Base-by-base conservation (phyloP, 2,329 filamentous ascomycete genomes). In the Botryotinia globosa region DNA sequence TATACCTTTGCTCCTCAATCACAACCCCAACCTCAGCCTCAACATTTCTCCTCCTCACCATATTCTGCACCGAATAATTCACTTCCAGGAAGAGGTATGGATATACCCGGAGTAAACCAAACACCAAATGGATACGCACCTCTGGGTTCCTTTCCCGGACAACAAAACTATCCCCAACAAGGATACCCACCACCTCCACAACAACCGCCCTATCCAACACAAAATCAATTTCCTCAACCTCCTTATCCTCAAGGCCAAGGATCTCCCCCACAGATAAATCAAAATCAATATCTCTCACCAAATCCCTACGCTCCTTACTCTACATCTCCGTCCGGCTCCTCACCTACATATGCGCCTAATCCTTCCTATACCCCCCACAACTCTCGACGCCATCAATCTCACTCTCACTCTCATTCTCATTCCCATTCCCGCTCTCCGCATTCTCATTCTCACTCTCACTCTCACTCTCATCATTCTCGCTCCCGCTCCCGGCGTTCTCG, bases 231-330 rank as follows among this genome's bases (percentile, higher is more conserved):
- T 34, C 37, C 62, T 58, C 58, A 65, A 64, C 54, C 70, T 22
- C 25, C 63, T 22, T n/a, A 54, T 3, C 14, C 25, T 54, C 48
- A 54, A 54, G 48, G 48, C 16, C 48, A 61, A 59, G 64, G 76
- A 45, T 56, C 39, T 32, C 22, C 34, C 12, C 51, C 51, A 56
- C 51, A 29, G 18, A 18, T 32, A 32, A 45, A 32, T 45, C 25
- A 34, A 14, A 3, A 64, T 48, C 48, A 65, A 77, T 44, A 76
- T 73, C 44, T 73, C 72, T 34, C 75, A 72, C 25, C 75, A 8
- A 48, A 70, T 64, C n/a, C 37, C 42, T 44, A 68, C 58, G 4
- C 62, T 68, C 51, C 72, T 48, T 58, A 66, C 54, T 25, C 62
- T 67, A 10, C 64, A 16, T 22, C 22, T 25, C 62, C 61, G 4